Base-by-base conservation (phyloP, 192 early-diverging fungal species). In the Mortierella alpina region DNA sequence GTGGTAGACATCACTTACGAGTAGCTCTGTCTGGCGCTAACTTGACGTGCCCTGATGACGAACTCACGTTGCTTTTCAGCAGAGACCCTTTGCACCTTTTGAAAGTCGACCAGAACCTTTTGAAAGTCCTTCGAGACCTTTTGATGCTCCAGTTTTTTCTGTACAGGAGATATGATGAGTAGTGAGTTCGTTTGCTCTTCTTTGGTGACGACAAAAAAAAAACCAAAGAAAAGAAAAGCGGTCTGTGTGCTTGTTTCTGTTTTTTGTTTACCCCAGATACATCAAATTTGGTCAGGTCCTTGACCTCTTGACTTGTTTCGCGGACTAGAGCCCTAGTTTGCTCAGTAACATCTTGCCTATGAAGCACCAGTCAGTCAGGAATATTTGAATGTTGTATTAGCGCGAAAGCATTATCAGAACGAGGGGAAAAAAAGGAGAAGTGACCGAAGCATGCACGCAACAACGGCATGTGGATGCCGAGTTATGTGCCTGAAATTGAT, bases 41-140 rank as follows among this genome's bases (percentile, higher is more conserved):
- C 77, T 69, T 93, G 83, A 65, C 88, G 88, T 10, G 93, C 94
- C 59, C 92, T 89, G 61, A 91, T 87, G 17, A 99, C 93, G 83
- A 89, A 95, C 78, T 96, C 94, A 9, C 94, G 87, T 10, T 93
- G 91, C 63, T 95, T 95, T 60, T 94, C 91, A 1, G 95, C 95
- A 3, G 94, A 94, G 14, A 93, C 79, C 20, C 96, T 85, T 55
- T 95, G 94, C 7, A 95, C 92, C 60, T 84, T 89, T 86, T 98
- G 96, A 68, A 98, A 99, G 52, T 97, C 93, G 62, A 88, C 85
- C 20, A 98, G 70, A 6, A 97, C 93, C 68, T 93, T 93, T 78
- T 96, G 92, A 75, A 99, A 98, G 70, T 99, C 98, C 49, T 94
- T 96, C 9, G 93, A 93, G 14, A 99, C 87, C 67, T 98, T 98